These are phyloP conservation scores for Puccinia novopanici DNA, from an alignment of 1,284 basidiomycete species.

Conservation along the genomic window DNA sequence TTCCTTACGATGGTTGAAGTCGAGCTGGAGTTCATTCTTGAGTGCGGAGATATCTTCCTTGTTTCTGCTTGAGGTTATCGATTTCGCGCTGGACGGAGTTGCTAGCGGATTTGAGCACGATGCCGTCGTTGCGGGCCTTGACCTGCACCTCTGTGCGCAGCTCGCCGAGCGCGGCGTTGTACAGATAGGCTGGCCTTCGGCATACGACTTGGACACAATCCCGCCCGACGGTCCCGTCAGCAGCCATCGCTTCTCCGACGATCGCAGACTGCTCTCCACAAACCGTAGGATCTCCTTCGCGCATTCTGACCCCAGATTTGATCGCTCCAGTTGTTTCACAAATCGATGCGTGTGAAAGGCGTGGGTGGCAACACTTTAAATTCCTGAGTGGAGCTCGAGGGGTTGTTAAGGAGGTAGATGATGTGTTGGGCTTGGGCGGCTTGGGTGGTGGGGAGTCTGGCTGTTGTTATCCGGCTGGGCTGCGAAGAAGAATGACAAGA, in stretches of 20 bases:
- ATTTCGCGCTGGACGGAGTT: conserved; percentile 81
- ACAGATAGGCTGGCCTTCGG: conserved; percentile 75
- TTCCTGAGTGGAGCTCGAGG: conserved; percentile 9
- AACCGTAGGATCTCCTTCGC: conserved; percentile 27
- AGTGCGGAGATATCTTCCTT: conserved; percentile 86
- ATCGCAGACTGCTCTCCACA: conserved; percentile 25
- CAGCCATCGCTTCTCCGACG: conserved; percentile 33
- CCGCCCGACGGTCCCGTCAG: conserved; percentile 41
- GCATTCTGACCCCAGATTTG: conserved; percentile 7
- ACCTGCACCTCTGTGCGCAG: conserved; percentile 83
- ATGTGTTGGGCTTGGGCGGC: conserved; percentile 17
- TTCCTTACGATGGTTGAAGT: conserved; percentile 88
- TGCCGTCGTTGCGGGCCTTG: conserved; percentile 79
- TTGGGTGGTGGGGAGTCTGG: not conserved
- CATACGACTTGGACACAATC: conserved; percentile 45
- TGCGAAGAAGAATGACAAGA: not conserved
- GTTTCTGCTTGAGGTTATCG: conserved; percentile 80
- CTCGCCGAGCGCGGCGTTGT: conserved; percentile 88
- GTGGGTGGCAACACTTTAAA: conserved; percentile 32
- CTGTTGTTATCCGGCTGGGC: conserved; percentile 3
- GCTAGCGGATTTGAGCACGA: conserved; percentile 74
- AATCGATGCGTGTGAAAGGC: conserved; percentile 50
- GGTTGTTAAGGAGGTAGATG: conserved; percentile 12
- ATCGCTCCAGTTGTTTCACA: conserved; percentile 35
- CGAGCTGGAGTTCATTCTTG: conserved; percentile 97